Base-by-base conservation (phyloP, 1,284 basidiomycete genomes). In the Sparassis latifolia region DNA sequence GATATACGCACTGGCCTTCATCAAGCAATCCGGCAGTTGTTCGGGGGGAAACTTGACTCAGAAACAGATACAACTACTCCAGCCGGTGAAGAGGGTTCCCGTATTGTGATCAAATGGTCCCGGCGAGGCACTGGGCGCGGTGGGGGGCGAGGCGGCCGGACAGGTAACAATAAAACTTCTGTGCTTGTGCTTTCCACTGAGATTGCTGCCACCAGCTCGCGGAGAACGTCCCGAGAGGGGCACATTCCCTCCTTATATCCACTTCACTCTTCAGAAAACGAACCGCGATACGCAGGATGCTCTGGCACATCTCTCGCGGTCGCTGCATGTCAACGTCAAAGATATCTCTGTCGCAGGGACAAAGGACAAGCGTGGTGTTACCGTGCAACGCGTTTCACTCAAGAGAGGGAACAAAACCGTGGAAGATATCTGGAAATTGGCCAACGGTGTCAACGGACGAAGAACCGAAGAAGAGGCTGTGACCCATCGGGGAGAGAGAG, bases 281-380 rank as follows among this genome's bases (percentile, higher is more conserved):
- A 99, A 98, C 62, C 84, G 97, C 42, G 97, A 99, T 64, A 96
- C 93, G 2, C 94, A 97, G 66, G 97, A 99, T 62, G 93, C 92
- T 1, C 80, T 99, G 28, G 76, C 80, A 0, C 77, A 94, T 60
- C 69, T 97, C 35, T 77, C 89, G 9, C 84, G 92, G 10, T 78
- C 82, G 41, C 75, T 99, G 30, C 85, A 87, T 51, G 78, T 85
- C 61, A 82, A 76, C 37, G 66, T 81, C 48, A 92, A 86, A 65
- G 92, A 96, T 59, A 74, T 99, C 3, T 82, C 85, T 12, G 88
- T 96, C 10, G 92, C 94, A 4, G 97, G 97, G 0, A 99, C 97
- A 2, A 99, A 99, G 66, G 97, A 99, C 70, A 99, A 98, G 67
- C 87, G 97, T 41, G 96, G 92, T 0, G 91, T 98, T 4, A 99